Percentiles rank a stretch among this genome's conserved stretches.
phyloP scores from a whole-genome alignment of 2,329 filamentous ascomycete genomes.

The Colletotrichum camelliae region DNA sequence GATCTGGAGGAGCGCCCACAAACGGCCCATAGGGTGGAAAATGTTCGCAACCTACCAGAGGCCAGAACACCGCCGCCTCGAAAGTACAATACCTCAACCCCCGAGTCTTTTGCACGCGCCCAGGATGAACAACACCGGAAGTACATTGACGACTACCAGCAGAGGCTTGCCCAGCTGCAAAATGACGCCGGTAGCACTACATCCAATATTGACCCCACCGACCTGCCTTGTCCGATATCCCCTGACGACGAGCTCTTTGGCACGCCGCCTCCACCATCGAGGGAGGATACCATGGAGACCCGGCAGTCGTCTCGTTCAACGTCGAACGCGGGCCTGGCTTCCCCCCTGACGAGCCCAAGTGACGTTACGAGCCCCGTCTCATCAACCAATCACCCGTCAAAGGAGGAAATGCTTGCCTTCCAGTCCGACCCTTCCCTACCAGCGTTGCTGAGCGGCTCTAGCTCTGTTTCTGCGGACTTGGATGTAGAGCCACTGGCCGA shows the following conservation, averaged over 20 bases:
- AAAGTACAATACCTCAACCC: slow-evolving; percentile 41
- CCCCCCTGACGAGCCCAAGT: slow-evolving; percentile 61
- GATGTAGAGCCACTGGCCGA: slow-evolving; percentile 64
- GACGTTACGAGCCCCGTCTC: slow-evolving; percentile 56
- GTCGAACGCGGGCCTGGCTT: slow-evolving; percentile 53
- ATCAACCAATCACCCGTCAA: slow-evolving; percentile 40
- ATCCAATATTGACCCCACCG: slow-evolving; percentile 28
- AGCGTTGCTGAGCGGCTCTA: slow-evolving; percentile 66
- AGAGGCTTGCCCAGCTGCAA: slow-evolving; percentile 31
- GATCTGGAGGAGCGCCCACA: slow-evolving; percentile 51
- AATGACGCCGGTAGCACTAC: slow-evolving; percentile 17
- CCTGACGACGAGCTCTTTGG: slow-evolving; percentile 45
- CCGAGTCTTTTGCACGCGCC: slow-evolving; percentile 43
- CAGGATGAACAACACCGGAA: slow-evolving; percentile 37
- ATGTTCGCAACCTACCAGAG: slow-evolving; percentile 34
- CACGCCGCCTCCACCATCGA: slow-evolving; percentile 34
- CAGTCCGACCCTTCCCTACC: slow-evolving; percentile 70
- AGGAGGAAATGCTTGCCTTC: slow-evolving; percentile 57
- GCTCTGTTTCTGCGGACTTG: slow-evolving; percentile 67
- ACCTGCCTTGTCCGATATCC: slow-evolving; percentile 48
- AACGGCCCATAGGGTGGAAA: slow-evolving; percentile 51
- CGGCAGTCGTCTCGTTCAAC: slow-evolving; percentile 57
- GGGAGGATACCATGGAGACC: slow-evolving; percentile 48
- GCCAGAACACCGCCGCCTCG: slow-evolving; percentile 38
- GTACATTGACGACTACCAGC: slow-evolving; percentile 37